Evolutionary conservation across 257 asterid genomes (phyloP).

Genomic region (Osmanthus fragrans): DNA sequence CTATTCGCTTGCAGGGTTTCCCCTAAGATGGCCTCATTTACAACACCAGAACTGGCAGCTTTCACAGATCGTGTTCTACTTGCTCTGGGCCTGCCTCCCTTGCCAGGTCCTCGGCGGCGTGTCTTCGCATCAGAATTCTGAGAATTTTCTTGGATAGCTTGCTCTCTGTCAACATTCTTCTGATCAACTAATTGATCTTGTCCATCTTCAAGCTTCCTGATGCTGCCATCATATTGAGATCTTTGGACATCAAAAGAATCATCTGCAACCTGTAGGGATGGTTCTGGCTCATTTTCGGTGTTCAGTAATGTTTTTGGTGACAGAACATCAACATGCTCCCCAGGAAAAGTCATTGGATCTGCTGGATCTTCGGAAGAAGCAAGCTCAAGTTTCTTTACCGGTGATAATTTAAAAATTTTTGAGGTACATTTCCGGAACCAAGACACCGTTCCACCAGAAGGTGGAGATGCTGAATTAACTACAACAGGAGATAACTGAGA

Average conservation of each 20-base stretch:
- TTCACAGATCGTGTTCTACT: slow-evolving; percentile 40
- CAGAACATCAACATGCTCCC: slow-evolving; percentile 23
- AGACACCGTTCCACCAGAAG: slow-evolving; percentile 74
- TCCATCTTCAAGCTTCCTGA: slow-evolving; percentile 45
- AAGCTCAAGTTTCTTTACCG: slow-evolving; percentile 65
- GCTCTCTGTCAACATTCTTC: slow-evolving; percentile 18
- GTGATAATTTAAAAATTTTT: slow-evolving; percentile 71
- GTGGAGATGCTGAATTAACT: slow-evolving; percentile 54
- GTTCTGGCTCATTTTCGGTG: slow-evolving; percentile 48
- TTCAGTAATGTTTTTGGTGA: slow-evolving; percentile 32
- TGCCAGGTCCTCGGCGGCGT: slow-evolving; percentile 34
- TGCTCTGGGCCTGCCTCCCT: slow-evolving; percentile 41
- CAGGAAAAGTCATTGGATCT: slow-evolving; percentile 33
- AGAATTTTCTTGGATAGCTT: slow-evolving; percentile 38
- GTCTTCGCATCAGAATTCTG: slow-evolving; percentile 42
- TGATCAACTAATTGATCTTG: slow-evolving; percentile 52
- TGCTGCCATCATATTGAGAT: slow-evolving; percentile 43
- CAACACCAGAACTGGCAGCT: slow-evolving; percentile 36
- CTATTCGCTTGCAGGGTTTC: slow-evolving; percentile 14
- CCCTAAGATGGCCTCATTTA: slow-evolving; percentile 23
- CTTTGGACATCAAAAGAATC: slow-evolving; percentile 57
- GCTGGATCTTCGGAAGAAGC: slow-evolving; percentile 40
- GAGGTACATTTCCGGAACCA: slow-evolving; percentile 93
- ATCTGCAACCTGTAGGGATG: slow-evolving; percentile 44
- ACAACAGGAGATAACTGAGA: slow-evolving; percentile 45